Conservation (phyloP, 1,284 basidiomycete genomes). For the Ustilago sp. region DNA sequence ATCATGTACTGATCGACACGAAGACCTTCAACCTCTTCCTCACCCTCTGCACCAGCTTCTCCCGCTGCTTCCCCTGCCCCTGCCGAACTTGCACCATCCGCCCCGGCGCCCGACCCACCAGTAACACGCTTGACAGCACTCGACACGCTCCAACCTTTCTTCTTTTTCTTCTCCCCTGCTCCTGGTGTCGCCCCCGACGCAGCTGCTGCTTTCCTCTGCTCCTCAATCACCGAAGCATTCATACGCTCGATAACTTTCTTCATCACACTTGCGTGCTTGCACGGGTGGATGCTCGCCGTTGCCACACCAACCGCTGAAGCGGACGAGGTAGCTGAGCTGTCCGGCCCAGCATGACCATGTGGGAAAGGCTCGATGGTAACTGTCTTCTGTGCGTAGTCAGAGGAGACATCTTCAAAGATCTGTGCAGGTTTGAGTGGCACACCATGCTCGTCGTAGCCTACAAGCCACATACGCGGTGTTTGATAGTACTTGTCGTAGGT, state of each 20-base stretch:
- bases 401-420: slow-evolving; percentile 96
- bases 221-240: slow-evolving; percentile 75
- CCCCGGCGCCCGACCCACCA: slow-evolving; percentile 69
- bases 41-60: slow-evolving; percentile 35
- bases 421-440: slow-evolving; percentile 75
- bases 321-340: slow-evolving; percentile 21
- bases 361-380: slow-evolving; percentile 99
- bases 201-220: slow-evolving; percentile 70
- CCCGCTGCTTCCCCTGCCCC: background rate
- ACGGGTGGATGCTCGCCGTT: slow-evolving; percentile 86
- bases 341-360: slow-evolving; percentile 78
- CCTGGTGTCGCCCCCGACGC: slow-evolving; percentile 21
- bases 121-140: slow-evolving; percentile 79
- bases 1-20: slow-evolving; percentile 68
- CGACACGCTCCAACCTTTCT: slow-evolving; percentile 78
- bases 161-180: slow-evolving; percentile 76
- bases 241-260: slow-evolving; percentile 99
- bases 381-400: slow-evolving; percentile 97
- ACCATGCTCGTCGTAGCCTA: slow-evolving; percentile 68
- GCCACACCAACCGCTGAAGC: slow-evolving; percentile 34
- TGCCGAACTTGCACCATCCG: background rate
- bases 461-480: slow-evolving; percentile 67
- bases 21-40: slow-evolving; percentile 59
- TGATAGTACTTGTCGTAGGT: slow-evolving; percentile 86
- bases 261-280: slow-evolving; percentile 99